These are phyloP conservation scores for Aureobasidium uvarum DNA, from an alignment of 2,329 filamentous ascomycete genomes.

Conservation along the genomic window DNA sequence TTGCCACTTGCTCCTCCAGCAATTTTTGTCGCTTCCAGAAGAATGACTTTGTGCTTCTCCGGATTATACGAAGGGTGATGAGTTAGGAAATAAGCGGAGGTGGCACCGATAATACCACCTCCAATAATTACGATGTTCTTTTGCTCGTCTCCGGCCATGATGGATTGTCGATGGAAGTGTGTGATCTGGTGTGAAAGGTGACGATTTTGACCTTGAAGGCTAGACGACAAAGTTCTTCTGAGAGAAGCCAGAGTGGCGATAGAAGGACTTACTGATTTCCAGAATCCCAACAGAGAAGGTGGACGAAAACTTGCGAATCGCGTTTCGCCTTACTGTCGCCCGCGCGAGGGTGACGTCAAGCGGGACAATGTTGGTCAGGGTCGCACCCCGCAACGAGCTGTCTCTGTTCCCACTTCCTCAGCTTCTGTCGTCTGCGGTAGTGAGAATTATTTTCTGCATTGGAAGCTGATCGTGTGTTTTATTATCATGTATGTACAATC, in stretches of 20 bases:
- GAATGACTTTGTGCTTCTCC: constrained; percentile 70
- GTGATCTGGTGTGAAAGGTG: not conserved
- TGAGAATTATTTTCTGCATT: not conserved
- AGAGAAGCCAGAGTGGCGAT: constrained; percentile 25
- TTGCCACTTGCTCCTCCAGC: constrained; percentile 94
- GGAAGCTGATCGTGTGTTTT: too few relatives aligned
- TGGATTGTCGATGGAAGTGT: constrained; percentile 27
- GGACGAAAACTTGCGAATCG: constrained; percentile 22
- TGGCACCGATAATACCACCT: constrained; percentile 89
- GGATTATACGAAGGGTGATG: constrained; percentile 79
- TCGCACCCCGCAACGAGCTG: not conserved
- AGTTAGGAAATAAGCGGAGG: constrained; percentile 87
- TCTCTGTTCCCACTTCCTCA: not conserved
- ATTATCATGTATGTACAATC: not conserved
- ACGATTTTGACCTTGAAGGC: not conserved
- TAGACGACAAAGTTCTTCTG: not conserved
- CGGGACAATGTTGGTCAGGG: not conserved
- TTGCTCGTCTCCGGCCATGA: constrained; percentile 34
- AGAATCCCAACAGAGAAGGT: constrained; percentile 22
- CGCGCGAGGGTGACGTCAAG: constrained; percentile 22
- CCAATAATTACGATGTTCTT: constrained; percentile 51
- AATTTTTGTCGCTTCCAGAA: constrained; percentile 81
- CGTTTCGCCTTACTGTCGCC: constrained; percentile 14
- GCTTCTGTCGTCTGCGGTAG: too few relatives aligned
- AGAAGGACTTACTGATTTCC: not conserved